Base-by-base conservation (phyloP, 257 asterid genomes). In the Salvia hispanica region DNA sequence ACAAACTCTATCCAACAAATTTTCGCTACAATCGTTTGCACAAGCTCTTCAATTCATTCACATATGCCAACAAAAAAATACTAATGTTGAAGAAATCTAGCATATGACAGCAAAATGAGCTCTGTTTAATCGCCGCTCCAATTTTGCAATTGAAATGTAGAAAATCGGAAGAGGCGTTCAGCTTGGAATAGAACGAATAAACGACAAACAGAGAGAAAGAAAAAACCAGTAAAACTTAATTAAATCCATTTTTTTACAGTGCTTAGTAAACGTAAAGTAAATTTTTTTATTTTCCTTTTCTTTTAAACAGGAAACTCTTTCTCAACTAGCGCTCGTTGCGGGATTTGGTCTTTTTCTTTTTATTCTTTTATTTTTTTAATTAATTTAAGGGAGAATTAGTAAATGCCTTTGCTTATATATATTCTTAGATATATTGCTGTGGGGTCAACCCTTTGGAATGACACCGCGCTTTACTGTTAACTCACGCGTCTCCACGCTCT, bases 261-360 rank as follows among this genome's bases (percentile, higher is more conserved):
- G 70, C 71, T 1, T 64, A 74, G 85, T 76, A 67, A 81, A 62
- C 73, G 77, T 66, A 45, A 43, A 44, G 67, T 62, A 62, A 45
- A 25, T 51, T 34, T 10, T 54, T 72, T 33, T 13, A 34, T 13
- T 72, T 62, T 55, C 7, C 58, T 46, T 34, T 6, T 47, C 53
- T 55, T 56, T 62, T 42, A 18, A 37, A 57, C 13, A 21, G 13
- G 44, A 63, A 48, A 69, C 72, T 58, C 76, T 42, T 53, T 66
- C 60, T 55, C 72, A 54, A 71, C 77, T 59, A 25, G 31, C 78
- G 87, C 95, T 80, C 89, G 89, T 78, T 77, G 83, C 63, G 88
- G 88, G 88, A 78, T 81, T 81, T 78, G 84, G 87, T 83, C 95
- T 72, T 78, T 71, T 62, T 52, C 51, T 40, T 69, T 25, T 51